Evolutionary conservation across 441 rosid genomes (phyloP), one percentile per base, ranked within the genome.

Genomic region (Populus trichocarpa): DNA sequence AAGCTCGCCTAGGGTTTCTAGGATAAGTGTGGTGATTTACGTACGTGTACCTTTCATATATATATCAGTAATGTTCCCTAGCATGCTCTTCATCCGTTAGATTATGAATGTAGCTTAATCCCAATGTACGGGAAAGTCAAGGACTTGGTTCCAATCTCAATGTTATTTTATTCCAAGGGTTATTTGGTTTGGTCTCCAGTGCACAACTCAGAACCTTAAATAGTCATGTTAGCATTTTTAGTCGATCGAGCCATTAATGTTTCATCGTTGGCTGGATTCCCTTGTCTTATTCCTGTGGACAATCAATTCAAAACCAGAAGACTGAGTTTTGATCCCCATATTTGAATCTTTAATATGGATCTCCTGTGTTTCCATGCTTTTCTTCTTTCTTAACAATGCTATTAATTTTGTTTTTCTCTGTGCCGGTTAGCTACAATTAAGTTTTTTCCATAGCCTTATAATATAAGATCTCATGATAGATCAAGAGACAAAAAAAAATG

Each of bases 91-190:
- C 32, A 30, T 69, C 74, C 74, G 71, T 79, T 75, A 59, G 80
- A 79, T 78, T 59, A 28, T 68, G 69, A 82, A 20, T 74, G 71
- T 65, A 53, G n/a, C 64, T 67, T 80, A 78, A 81, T 86, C 81
- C 87, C 84, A 64, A 79, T 70, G 71, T 70, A 10, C 38, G n/a
- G 28, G 53, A 53, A 77, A 88, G 83, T 81, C 84, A 88, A 86
- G 81, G 73, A 22, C 16, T 75, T 70, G 38, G 79, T 82, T 67
- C 85, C 78, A 75, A 84, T 87, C 83, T 87, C 87, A 78, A 87
- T 77, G 77, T 36, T 30, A 57, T 32, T 67, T 35, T 30, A 65
- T 38, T 79, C 81, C 59, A 80, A 78, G 46, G 66, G 73, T 18
- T 73, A 74, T 59, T 67, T 33, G 71, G 8, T 18, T 53, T 53